These are phyloP conservation scores for Fusarium phyllophilum DNA, from an alignment of 2,329 filamentous ascomycete species.

Conservation along the genomic window DNA sequence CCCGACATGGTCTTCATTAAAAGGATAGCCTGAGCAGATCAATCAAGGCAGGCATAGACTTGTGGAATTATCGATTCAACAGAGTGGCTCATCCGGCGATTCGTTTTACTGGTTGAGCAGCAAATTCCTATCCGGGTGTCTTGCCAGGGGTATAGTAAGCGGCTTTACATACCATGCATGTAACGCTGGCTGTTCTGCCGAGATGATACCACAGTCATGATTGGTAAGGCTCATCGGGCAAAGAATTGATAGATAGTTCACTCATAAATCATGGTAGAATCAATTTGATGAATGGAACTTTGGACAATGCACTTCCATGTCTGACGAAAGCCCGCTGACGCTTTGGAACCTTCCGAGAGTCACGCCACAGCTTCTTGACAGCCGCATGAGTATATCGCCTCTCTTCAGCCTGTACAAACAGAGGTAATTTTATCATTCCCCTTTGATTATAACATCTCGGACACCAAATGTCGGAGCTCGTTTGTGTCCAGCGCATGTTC, in stretches of 20 bases:
- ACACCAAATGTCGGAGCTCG: not conserved
- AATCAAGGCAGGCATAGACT: not conserved
- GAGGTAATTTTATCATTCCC: accelerated
- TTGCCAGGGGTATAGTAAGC: not conserved
- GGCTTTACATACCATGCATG: not conserved
- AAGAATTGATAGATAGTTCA: not conserved
- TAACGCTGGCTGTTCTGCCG: not conserved
- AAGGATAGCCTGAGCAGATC: accelerated
- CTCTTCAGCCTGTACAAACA: not conserved
- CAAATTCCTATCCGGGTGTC: not conserved
- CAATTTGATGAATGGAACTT: not conserved
- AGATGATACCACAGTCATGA: not conserved
- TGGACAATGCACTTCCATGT: not conserved
- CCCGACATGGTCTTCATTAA: not conserved
- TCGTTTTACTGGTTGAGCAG: not conserved
- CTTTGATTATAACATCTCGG: not conserved
- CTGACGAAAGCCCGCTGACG: not conserved
- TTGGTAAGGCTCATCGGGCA: not conserved
- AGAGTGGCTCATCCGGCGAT: not conserved
- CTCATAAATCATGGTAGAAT: not conserved
- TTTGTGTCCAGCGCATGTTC: not conserved
- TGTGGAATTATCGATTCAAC: accelerated
- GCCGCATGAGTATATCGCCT: accelerated
- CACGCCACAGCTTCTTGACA: not conserved
- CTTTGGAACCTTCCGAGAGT: not conserved